Conservation (phyloP, 2,329 filamentous ascomycete genomes). For the Trichoderma simmonsii region DNA sequence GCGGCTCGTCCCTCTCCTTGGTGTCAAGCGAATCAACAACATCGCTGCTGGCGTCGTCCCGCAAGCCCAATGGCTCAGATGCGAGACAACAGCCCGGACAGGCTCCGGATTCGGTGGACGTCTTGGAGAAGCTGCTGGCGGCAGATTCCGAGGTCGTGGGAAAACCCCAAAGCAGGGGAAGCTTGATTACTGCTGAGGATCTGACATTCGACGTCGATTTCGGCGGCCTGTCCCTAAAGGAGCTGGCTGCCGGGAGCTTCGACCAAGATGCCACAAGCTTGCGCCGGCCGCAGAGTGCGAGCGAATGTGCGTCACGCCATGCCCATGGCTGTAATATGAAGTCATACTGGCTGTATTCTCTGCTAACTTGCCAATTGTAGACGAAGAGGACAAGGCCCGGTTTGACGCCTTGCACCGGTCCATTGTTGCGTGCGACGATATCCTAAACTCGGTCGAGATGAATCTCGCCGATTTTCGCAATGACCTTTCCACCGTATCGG, state of each 20-base stretch:
- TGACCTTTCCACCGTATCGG: conserved; percentile 86
- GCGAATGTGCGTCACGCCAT: conserved; percentile 61
- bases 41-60: conserved; percentile 66
- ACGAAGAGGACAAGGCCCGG: conserved; percentile 76
- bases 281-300: conserved; percentile 59
- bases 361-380: conserved; percentile 37
- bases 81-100: conserved; percentile 53
- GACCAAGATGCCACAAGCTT: conserved; percentile 23
- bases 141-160: conserved; percentile 25
- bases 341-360: not conserved
- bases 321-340: not conserved
- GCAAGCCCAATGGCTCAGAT: conserved; percentile 64
- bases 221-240: conserved; percentile 69
- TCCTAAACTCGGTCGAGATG: conserved; percentile 86
- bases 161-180: conserved; percentile 19
- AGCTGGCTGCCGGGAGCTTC: conserved; percentile 48
- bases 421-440: conserved; percentile 86
- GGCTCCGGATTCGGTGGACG: conserved; percentile 65
- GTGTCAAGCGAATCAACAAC: conserved; percentile 71
- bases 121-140: conserved; percentile 54
- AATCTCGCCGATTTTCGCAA: conserved; percentile 92
- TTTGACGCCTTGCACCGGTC: conserved; percentile 90
- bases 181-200: conserved; percentile 45
- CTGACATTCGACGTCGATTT: conserved; percentile 73
- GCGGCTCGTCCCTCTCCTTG: conserved; percentile 77